A percentile compares a stretch with the other conserved stretches of the same genome.
Evolutionary conservation across 345 rosid genomes (phyloP).

Genomic region (Lepidium africanum): DNA sequence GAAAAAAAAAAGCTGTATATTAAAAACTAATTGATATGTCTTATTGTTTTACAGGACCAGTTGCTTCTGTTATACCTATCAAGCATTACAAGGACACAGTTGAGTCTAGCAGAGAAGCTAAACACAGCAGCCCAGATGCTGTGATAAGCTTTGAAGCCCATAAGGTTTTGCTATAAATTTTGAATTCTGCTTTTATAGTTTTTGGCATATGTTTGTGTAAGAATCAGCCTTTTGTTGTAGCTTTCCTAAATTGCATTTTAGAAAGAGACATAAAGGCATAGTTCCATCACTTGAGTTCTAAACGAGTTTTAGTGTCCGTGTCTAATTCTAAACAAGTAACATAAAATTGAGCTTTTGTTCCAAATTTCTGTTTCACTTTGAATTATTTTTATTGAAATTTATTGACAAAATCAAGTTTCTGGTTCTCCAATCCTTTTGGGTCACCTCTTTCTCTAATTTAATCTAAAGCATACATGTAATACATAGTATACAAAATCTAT

Average conservation of each 20-base stretch:
- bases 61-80: conserved; percentile 75
- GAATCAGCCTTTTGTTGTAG: conserved; percentile 20
- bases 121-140: conserved; percentile 89
- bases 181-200: conserved; percentile 2
- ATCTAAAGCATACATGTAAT: no score
- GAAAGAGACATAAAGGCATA: background rate
- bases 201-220: background rate
- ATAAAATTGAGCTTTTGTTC: background rate
- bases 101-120: conserved; percentile 81
- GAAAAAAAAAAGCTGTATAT: no score
- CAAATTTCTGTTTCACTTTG: background rate
- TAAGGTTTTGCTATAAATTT: conserved; percentile 2
- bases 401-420: no score
- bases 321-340: background rate
- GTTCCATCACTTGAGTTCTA: background rate
- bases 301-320: background rate
- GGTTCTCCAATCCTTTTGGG: no score
- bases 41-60: conserved; percentile 49
- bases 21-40: background rate
- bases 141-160: conserved; percentile 13
- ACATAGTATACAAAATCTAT: no score
- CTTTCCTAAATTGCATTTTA: conserved; percentile 6
- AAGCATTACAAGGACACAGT: conserved; percentile 89
- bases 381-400: no score
- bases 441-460: no score